Evolutionary conservation across 2,329 filamentous ascomycete genomes (phyloP), one percentile per base, ranked within the genome.

Genomic region (Botrytis galanthina): DNA sequence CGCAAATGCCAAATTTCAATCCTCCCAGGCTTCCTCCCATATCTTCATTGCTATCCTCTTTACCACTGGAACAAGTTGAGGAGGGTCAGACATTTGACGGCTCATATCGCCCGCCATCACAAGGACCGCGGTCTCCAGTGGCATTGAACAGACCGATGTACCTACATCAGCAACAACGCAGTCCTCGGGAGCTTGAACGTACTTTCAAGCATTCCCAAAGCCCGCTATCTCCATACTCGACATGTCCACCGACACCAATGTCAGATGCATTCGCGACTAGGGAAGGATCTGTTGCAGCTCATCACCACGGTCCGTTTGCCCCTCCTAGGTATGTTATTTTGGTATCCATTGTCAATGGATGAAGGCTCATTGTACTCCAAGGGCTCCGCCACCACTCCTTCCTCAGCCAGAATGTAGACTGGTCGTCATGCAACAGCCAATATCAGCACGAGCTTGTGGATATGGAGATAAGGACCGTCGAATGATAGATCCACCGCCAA

Each of bases 401-500:
- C 37, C 75, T 22, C 73, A 74, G 37, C 46, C 70, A 26, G 37
- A 59, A 39, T 72, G 54, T 39, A 72, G 35, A 29, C 12, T 72
- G 35, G 63, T 69, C 26, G 66, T 72, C 35, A 59, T 72, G 37
- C 93, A 96, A 81, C 93, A 95, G 79, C 93, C 93, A 14, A 85
- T 89, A 29, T 92, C 92, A 1, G 93, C 93, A 71, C 87, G 93
- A 77, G 93, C 92, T 60, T 96, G 93, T 79, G 93, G 93, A 1
- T 95, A 94, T 80, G 93, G 93, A 74, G 93, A 95, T 82, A 87
- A 93, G 76, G 93, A 96, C 80, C 88, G 93, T 57, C 88, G 93
- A 75, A 92, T 94, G 26, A 93, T 96, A 75, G 93, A 96, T 79
- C 93, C 93, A 59, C 93, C 93, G 3, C 93, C 93, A 22, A 95